These are phyloP conservation scores for Diaporthe destruens DNA, from an alignment of 2,329 filamentous ascomycete species.

Conservation along the genomic window DNA sequence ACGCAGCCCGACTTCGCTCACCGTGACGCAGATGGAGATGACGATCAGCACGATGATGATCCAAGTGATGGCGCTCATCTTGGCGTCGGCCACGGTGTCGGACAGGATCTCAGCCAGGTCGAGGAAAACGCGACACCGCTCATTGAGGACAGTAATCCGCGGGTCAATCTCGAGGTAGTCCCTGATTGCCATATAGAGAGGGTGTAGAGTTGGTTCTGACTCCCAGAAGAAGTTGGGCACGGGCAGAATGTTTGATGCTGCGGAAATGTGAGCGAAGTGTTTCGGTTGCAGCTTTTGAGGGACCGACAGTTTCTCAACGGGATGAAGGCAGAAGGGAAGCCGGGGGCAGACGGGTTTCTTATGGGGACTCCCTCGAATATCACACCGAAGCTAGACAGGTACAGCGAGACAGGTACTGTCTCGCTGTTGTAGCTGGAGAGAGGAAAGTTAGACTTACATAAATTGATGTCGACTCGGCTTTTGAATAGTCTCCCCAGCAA, in stretches of 20 bases:
- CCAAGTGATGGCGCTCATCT: constrained; percentile 97
- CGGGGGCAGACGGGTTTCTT: constrained; percentile 40
- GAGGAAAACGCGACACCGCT: constrained; percentile 94
- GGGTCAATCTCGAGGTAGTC: constrained; percentile 98
- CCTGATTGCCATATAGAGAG: constrained; percentile 92
- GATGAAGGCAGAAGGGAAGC: too few relatives aligned
- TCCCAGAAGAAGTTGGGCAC: constrained; percentile 99
- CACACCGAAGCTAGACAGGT: too few relatives aligned
- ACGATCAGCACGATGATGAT: constrained; percentile 96
- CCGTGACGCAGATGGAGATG: constrained; percentile 90
- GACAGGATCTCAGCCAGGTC: constrained; percentile 95
- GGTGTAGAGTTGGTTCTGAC: constrained; percentile 92
- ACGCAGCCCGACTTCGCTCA: constrained; percentile 87
- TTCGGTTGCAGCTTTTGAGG: neutral
- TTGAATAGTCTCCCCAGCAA: constrained; percentile 93
- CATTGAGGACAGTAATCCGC: constrained; percentile 95
- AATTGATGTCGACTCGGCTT: constrained; percentile 94
- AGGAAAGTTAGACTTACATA: constrained; percentile 74
- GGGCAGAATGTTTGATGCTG: constrained; percentile 94
- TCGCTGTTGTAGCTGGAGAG: neutral
- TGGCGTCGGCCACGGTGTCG: constrained; percentile 91
- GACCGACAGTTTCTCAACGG: neutral
- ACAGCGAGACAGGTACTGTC: too few relatives aligned
- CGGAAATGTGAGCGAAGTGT: neutral
- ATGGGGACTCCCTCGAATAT: neutral